These are phyloP conservation scores for Mercurialis annua DNA, from an alignment of 345 rosid genomes.

Conservation along the genomic window DNA sequence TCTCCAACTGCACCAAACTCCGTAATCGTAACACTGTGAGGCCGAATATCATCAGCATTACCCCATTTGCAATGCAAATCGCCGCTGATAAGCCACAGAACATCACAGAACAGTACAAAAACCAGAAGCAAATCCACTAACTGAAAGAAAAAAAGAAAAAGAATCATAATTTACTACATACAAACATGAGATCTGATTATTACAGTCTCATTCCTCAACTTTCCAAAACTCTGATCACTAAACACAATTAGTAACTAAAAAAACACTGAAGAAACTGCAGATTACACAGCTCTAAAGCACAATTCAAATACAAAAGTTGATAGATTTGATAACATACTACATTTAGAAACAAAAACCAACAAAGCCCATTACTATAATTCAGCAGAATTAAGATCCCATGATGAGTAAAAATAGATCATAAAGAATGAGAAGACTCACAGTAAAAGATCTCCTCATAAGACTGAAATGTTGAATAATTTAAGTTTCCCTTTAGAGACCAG, in stretches of 20 bases:
- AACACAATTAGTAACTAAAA: slow-evolving; percentile 13
- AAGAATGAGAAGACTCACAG: slow-evolving; percentile 45
- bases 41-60: slow-evolving; percentile 48
- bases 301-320: slow-evolving; percentile 24
- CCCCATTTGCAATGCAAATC: slow-evolving; percentile 51
- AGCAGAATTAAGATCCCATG: slow-evolving; percentile 24
- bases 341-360: slow-evolving; percentile 18
- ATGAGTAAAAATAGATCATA: not conserved
- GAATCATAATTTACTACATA: slow-evolving; percentile 15
- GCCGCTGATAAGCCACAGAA: slow-evolving; percentile 48
- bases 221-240: not conserved
- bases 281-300: slow-evolving; percentile 14
- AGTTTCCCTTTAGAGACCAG: slow-evolving; percentile 33
- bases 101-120: slow-evolving; percentile 43
- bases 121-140: slow-evolving; percentile 67
- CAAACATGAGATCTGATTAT: slow-evolving; percentile 8
- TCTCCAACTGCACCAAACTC: slow-evolving; percentile 99
- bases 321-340: slow-evolving; percentile 28
- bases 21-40: slow-evolving; percentile 91
- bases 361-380: not conserved
- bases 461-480: slow-evolving; percentile 31
- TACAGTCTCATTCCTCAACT: not conserved
- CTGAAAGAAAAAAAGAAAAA: slow-evolving; percentile 44
- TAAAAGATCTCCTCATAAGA: slow-evolving; percentile 84
- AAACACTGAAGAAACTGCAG: not conserved